Percentiles rank a stretch among this genome's conserved stretches.
These are phyloP conservation scores for Aureobasidium sp. DNA, from an alignment of 2,329 filamentous ascomycete genomes.

Conservation along the genomic window DNA sequence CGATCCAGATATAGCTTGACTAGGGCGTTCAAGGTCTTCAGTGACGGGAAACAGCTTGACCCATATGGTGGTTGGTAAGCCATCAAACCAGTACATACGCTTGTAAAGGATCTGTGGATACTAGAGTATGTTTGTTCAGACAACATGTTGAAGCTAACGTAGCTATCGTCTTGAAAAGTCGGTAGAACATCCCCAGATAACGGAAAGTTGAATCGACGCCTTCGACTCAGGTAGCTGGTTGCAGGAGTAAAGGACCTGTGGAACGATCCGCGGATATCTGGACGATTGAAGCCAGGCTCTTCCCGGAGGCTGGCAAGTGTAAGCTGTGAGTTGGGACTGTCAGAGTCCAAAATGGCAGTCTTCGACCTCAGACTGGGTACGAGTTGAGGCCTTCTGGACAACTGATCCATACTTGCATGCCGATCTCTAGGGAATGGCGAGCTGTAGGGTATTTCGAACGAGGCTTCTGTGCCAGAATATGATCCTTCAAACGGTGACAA, in stretches of 20 bases:
- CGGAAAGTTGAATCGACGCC: constrained; percentile 11
- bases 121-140: constrained; percentile 14
- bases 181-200: not conserved
- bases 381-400: not conserved
- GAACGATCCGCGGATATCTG: not conserved
- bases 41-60: constrained; percentile 18
- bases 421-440: not conserved
- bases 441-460: not conserved
- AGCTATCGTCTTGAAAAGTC: not conserved
- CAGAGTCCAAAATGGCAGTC: not conserved
- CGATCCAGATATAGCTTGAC: constrained; percentile 22
- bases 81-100: constrained; percentile 3
- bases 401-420: constrained; percentile 1
- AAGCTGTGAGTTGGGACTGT: not conserved
- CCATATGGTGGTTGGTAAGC: constrained; percentile 16
- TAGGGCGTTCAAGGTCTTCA: constrained; percentile 18
- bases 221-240: not conserved
- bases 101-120: constrained; percentile 15
- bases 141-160: constrained; percentile 8
- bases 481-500: constrained; percentile 1
- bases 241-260: not conserved
- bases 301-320: not conserved
- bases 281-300: not conserved
- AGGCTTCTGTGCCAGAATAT: not conserved
- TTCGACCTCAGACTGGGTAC: not conserved